phyloP scores from a whole-genome alignment of 306 rosid genomes.

The Cucurbita maxima region DNA sequence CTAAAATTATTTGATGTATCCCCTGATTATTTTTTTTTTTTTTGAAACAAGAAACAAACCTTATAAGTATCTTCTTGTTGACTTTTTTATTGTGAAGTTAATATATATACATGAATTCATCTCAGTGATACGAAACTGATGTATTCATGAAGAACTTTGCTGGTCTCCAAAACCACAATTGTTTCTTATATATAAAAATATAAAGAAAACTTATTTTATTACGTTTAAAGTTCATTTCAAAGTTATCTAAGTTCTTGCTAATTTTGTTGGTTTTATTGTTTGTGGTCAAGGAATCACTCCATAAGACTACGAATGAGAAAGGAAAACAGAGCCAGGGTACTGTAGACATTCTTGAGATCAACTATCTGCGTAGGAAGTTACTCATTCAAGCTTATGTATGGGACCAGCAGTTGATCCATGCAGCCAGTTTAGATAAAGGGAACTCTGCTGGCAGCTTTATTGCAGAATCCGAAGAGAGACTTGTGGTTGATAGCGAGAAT shows the following conservation, averaged over 20 bases:
- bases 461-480: conserved; percentile 33
- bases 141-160: neutral
- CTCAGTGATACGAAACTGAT: neutral
- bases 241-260: neutral
- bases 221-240: neutral
- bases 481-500: conserved; percentile 22
- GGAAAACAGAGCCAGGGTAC: conserved; percentile 43
- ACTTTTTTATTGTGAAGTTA: neutral
- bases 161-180: neutral
- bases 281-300: conserved; percentile 47
- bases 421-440: conserved; percentile 25
- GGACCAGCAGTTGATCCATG: conserved; percentile 63
- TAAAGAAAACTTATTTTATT: neutral
- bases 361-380: conserved; percentile 64
- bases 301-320: conserved; percentile 43
- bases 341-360: conserved; percentile 76
- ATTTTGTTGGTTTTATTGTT: neutral
- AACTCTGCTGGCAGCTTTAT: conserved; percentile 20
- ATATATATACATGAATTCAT: neutral
- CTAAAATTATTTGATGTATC: neutral
- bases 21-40: neutral
- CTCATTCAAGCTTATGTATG: conserved; percentile 77
- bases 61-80: neutral
- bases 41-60: neutral
- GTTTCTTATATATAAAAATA: neutral